Evolutionary conservation across 805 yeast species (phyloP), one percentile per base, ranked within the genome.

Genomic region (Kodamaea laetipori): DNA sequence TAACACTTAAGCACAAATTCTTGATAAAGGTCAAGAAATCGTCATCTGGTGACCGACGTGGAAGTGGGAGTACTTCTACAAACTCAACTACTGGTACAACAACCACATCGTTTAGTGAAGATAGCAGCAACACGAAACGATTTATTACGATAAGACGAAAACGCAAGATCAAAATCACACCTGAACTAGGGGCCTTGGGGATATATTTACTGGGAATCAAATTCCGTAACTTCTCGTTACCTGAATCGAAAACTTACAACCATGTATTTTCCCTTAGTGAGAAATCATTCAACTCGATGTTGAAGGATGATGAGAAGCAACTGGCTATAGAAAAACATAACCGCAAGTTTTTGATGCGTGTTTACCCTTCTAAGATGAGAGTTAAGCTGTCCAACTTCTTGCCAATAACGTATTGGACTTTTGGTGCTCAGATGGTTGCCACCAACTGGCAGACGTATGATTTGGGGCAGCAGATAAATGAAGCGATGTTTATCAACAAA

Each of bases 401-500:
- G 34, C 98, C 99, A 0, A 63, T 87, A 1, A 61, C 63, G 0
- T 89, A 80, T 56, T 94, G 99, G 99, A 73, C 73, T 39, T 69
- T 76, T 37, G 99, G 99, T 0, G 84, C 77, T 8, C 99, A 94
- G 58, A 80, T 94, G 89, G 98, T 87, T 4, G 98, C 99, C 0
- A 83, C 96, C 0, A 94, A 92, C 58, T 92, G 97, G 97, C 99
- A 92, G 63, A 84, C 94, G 0, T 84, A 80, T 58, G 99, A 94
- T 57, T 46, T 81, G 12, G 97, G 97, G 0, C 92, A 90, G 58
- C 96, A 90, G 57, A 56, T 94, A 8, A 90, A 90, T 60, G 86
- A 86, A 49, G 87, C 96, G 3, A 67, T 90, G 76, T 89, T 92
- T 61, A 76, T 78, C 0, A 69, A 74, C 10, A 75, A 70, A 35